Percentiles rank a stretch among this genome's conserved stretches.
phyloP scores from a whole-genome alignment of 768 basidiomycete species.

The Favolaschia claudopus region DNA sequence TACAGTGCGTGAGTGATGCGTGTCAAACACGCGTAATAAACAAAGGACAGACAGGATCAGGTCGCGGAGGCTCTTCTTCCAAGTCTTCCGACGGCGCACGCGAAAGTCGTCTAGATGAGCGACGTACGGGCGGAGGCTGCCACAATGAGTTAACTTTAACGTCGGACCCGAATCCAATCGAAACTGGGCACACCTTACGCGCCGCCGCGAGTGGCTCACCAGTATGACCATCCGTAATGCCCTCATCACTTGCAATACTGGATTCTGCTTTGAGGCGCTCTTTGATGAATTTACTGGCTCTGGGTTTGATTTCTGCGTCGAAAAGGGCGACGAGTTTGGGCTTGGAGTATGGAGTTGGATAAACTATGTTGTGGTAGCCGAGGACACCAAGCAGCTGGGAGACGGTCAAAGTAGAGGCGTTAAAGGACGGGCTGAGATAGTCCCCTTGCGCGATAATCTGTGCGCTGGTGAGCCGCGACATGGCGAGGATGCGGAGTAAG shows the following conservation, averaged over 20 bases:
- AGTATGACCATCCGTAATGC: slow-evolving; percentile 84
- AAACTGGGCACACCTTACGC: slow-evolving; percentile 47
- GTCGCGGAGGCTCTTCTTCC: slow-evolving; percentile 46
- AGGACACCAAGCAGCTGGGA: slow-evolving; percentile 84
- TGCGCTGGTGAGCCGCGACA: slow-evolving; percentile 82
- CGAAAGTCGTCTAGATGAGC: slow-evolving; percentile 73
- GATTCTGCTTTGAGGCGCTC: slow-evolving; percentile 71
- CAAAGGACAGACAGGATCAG: slow-evolving; percentile 62
- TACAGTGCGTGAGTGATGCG: slow-evolving; percentile 39
- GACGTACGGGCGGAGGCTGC: slow-evolving; percentile 44
- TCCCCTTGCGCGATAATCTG: slow-evolving; percentile 78
- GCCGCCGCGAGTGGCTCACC: slow-evolving; percentile 67
- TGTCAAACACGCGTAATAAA: slow-evolving; percentile 17
- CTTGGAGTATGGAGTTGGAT: slow-evolving; percentile 80
- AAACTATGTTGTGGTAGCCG: slow-evolving; percentile 77
- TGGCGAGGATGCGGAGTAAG: slow-evolving; percentile 36
- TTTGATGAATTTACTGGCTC: slow-evolving; percentile 62
- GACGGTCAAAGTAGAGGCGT: slow-evolving; percentile 76
- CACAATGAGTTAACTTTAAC: slow-evolving; percentile 18
- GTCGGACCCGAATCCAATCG: neutral
- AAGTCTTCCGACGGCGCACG: slow-evolving; percentile 58
- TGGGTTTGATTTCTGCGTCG: slow-evolving; percentile 75
- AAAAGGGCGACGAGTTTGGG: slow-evolving; percentile 80
- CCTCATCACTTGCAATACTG: slow-evolving; percentile 81
- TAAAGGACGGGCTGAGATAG: slow-evolving; percentile 82